Evolutionary conservation across 2,329 filamentous ascomycete genomes (phyloP).

Genomic region (Nothomitra cinnamomea): DNA sequence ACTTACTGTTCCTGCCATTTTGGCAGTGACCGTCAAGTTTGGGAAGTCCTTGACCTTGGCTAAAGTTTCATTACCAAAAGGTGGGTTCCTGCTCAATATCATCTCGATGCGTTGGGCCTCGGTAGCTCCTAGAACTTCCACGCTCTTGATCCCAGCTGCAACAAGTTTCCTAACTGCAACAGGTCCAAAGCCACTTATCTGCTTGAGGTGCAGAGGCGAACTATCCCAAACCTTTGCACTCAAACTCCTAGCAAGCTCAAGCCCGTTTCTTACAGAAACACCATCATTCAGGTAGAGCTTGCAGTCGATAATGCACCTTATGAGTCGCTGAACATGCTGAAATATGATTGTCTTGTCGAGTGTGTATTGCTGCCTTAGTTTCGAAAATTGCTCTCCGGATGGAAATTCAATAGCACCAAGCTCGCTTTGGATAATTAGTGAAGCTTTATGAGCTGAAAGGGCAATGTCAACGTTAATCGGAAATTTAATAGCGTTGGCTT

Average conservation of each 20-base stretch:
- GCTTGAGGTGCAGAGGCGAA: constrained; percentile 62
- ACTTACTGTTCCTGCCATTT: constrained; percentile 29
- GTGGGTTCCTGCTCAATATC: constrained; percentile 60
- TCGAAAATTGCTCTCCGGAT: constrained; percentile 37
- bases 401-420: constrained; percentile 50
- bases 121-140: constrained; percentile 50
- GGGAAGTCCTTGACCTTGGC: constrained; percentile 55
- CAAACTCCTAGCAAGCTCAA: constrained; percentile 65
- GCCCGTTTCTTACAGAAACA: constrained; percentile 44
- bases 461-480: constrained; percentile 52
- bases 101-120: constrained; percentile 62
- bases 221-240: constrained; percentile 68
- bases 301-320: constrained; percentile 63
- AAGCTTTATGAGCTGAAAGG: constrained; percentile 55
- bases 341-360: constrained; percentile 49
- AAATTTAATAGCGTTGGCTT: constrained; percentile 48
- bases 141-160: constrained; percentile 49
- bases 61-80: constrained; percentile 58
- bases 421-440: constrained; percentile 58
- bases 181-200: constrained; percentile 62
- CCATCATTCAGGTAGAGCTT: constrained; percentile 47
- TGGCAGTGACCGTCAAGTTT: constrained; percentile 37
- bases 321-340: constrained; percentile 48
- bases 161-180: constrained; percentile 60
- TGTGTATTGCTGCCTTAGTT: constrained; percentile 37